Conservation (phyloP, 2,329 filamentous ascomycete species). For the Alternaria gaisen region DNA sequence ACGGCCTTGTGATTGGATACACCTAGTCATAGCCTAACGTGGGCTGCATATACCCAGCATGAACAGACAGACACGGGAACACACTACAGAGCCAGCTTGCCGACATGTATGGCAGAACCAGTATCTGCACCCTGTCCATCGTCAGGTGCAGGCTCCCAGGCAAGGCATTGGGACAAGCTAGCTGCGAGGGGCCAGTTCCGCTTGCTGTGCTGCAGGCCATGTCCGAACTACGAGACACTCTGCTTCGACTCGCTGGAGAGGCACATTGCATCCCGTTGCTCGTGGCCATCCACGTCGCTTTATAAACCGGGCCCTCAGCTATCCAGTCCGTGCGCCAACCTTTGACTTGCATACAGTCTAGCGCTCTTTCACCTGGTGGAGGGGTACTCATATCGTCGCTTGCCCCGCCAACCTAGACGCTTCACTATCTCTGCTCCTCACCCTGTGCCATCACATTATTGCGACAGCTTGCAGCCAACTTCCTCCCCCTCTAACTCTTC, state of each 20-base stretch:
- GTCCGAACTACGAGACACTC: slow-evolving; percentile 20
- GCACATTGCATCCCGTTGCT: slow-evolving; percentile 17
- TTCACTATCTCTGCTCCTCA: slow-evolving; percentile 36
- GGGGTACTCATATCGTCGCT: slow-evolving; percentile 41
- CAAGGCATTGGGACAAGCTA: slow-evolving; percentile 12
- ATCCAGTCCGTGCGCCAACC: slow-evolving; percentile 29
- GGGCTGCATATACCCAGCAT: slow-evolving; percentile 49
- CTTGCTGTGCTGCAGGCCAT: slow-evolving; percentile 20
- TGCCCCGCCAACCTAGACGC: slow-evolving; percentile 43
- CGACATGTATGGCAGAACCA: slow-evolving; percentile 23
- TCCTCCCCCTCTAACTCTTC: slow-evolving; percentile 23
- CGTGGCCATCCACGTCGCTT: slow-evolving; percentile 16
- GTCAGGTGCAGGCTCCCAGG: slow-evolving; percentile 20
- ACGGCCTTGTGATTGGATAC: slow-evolving; percentile 35
- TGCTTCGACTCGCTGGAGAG: slow-evolving; percentile 20
- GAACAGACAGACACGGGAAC: slow-evolving; percentile 51
- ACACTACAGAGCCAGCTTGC: slow-evolving; percentile 30
- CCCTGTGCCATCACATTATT: slow-evolving; percentile 22
- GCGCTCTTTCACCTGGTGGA: slow-evolving; percentile 42
- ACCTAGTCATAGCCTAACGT: slow-evolving; percentile 28
- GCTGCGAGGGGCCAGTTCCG: slow-evolving; percentile 13
- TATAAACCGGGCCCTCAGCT: slow-evolving; percentile 18
- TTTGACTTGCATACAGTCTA: slow-evolving; percentile 27
- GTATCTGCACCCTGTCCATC: slow-evolving; percentile 13
- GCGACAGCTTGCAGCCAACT: slow-evolving; percentile 26